Evolutionary conservation across 2,329 filamentous ascomycete genomes (phyloP).

Genomic region (Alternaria arbusti): DNA sequence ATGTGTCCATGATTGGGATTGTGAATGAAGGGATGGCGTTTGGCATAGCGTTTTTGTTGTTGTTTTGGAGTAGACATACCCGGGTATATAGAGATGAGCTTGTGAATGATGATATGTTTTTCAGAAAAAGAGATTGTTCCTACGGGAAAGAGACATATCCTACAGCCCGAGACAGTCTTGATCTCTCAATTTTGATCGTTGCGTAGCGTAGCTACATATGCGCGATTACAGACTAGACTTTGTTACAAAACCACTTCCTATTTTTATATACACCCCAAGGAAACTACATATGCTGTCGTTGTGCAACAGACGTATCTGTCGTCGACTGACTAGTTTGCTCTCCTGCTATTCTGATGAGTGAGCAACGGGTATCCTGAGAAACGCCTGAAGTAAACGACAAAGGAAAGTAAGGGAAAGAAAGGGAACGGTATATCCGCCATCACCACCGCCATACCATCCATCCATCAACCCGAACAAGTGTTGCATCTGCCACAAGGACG

Average conservation of each 20-base stretch:
- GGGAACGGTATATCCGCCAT: background rate
- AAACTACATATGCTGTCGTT: background rate
- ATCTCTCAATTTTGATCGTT: too few species aligned
- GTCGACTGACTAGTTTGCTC: background rate
- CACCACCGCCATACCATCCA: background rate
- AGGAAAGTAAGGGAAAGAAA: background rate
- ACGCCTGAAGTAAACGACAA: background rate
- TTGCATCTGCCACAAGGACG: background rate
- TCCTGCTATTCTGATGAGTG: accelerated
- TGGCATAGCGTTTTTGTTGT: background rate
- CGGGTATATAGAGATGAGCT: background rate
- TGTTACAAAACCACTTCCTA: background rate
- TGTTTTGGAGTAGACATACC: background rate
- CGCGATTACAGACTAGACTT: too few species aligned
- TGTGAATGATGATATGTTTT: background rate
- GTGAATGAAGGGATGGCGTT: background rate
- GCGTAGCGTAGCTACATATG: too few species aligned
- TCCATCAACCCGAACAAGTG: background rate
- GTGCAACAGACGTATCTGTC: background rate
- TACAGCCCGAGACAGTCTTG: too few species aligned
- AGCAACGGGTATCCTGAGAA: background rate
- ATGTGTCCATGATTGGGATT: background rate
- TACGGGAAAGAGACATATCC: too few species aligned
- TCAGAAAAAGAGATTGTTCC: too few species aligned
- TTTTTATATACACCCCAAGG: background rate